A percentile compares a stretch with the other conserved stretches of the same genome.
These are phyloP conservation scores for Pseudogymnoascus sp. DNA, from an alignment of 2,329 filamentous ascomycete species.

Conservation along the genomic window DNA sequence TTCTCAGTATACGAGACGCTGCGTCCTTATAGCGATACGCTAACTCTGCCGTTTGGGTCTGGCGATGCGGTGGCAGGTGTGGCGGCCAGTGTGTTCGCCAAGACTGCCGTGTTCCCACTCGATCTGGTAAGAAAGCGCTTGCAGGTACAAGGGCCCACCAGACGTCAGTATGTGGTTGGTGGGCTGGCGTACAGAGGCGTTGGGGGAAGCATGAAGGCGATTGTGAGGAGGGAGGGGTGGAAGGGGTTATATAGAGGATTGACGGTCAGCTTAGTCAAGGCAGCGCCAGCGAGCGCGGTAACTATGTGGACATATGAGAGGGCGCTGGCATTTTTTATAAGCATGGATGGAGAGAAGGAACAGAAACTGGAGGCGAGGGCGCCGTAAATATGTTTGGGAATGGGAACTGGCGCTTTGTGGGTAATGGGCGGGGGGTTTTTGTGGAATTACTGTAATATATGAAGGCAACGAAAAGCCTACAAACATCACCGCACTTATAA, in stretches of 20 bases:
- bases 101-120: slow-evolving; percentile 85
- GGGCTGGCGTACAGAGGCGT: slow-evolving; percentile 52
- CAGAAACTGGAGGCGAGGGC: not conserved
- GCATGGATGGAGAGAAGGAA: not conserved
- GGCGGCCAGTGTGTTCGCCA: slow-evolving; percentile 69
- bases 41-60: slow-evolving; percentile 61
- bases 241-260: slow-evolving; percentile 82
- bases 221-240: slow-evolving; percentile 64
- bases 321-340: slow-evolving; percentile 34
- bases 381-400: not conserved
- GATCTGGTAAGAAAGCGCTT: slow-evolving; percentile 88
- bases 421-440: not conserved
- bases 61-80: slow-evolving; percentile 80
- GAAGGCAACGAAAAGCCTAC: not conserved
- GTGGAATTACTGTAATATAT: not conserved
- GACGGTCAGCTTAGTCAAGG: slow-evolving; percentile 79
- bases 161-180: slow-evolving; percentile 61
- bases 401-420: not conserved
- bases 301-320: slow-evolving; percentile 74
- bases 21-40: slow-evolving; percentile 47
- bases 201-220: slow-evolving; percentile 55
- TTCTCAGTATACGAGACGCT: slow-evolving; percentile 82
- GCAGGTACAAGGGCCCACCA: slow-evolving; percentile 88
- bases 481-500: not conserved
- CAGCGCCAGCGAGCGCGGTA: slow-evolving; percentile 71